Percentiles rank a stretch among this genome's conserved stretches.
Conservation (phyloP, 169 alveolate genomes). For the Theileria annulata region DNA sequence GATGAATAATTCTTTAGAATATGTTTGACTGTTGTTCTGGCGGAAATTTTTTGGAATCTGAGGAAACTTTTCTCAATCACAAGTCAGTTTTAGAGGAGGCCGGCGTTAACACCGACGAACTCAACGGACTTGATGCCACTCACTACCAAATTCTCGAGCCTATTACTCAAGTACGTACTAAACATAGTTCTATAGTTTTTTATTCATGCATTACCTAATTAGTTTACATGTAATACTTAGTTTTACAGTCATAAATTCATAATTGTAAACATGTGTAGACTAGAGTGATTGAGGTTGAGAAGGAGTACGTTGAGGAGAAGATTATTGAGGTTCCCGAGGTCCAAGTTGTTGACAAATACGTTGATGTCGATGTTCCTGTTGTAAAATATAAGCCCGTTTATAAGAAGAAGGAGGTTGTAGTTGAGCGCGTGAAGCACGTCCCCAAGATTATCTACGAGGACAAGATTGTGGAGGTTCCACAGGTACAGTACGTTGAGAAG, state of each 20-base stretch:
- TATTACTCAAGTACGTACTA: constrained; percentile 51
- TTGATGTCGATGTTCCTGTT: constrained; percentile 78
- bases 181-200: background rate
- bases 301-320: constrained; percentile 76
- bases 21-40: constrained; percentile 62
- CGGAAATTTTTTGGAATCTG: constrained; percentile 24
- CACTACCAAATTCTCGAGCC: constrained; percentile 70
- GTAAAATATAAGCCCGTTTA: constrained; percentile 77
- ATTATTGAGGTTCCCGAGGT: constrained; percentile 82
- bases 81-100: constrained; percentile 50
- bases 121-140: constrained; percentile 47
- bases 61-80: constrained; percentile 34
- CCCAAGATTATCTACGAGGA: constrained; percentile 78
- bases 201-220: background rate
- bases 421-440: constrained; percentile 77
- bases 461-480: constrained; percentile 84
- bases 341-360: constrained; percentile 79
- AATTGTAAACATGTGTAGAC: constrained; percentile 66
- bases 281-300: constrained; percentile 77
- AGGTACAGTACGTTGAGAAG: constrained; percentile 78
- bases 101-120: constrained; percentile 54
- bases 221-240: background rate
- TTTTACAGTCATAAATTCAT: too few species aligned
- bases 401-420: constrained; percentile 78
- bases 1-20: background rate